Evolutionary conservation across 495 filamentous ascomycete genomes (phyloP), one percentile per base, ranked within the genome.

Genomic region (Venustampulla echinocandica): DNA sequence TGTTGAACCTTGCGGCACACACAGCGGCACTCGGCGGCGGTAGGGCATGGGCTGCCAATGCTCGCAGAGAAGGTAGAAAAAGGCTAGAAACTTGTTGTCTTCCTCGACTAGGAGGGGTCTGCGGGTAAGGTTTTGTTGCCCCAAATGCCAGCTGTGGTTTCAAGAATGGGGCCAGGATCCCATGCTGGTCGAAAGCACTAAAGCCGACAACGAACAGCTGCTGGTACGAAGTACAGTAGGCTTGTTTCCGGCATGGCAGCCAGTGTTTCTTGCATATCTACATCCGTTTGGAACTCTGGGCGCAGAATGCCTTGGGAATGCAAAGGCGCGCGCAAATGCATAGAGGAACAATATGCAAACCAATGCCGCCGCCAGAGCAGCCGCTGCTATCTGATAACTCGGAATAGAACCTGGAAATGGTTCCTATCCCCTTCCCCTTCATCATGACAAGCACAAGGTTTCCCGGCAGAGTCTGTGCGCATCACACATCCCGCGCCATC

Each of bases 381-480:
- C 27, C 13, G 17, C 25, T 9, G 20, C 11, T 18, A 21, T 1
- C 17, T 10, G 36, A 18, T 36, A 47, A n/a, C n/a, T 47, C 45
- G 33, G 45, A 47, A 40, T 40, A 47, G 45, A 47, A 40, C 45
- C 34, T 10, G 33, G 6, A 10, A 10, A 14, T 35, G 11, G 5
- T 6, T 10, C 4, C n/a, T 15, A 10, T n/a, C 18, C 23, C 17
- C 15, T 38, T 33, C 11, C 14, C 27, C 30, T 36, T 25, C 30
- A 18, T 37, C 17, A 30, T 36, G 14, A 24, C 21, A 17, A 40
- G 9, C 33, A 11, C 3, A 37, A 23, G 13, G 15, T 23, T 10
- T 4, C n/a, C 33, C 33, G 35, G 34, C 1, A 32, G n/a, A 6
- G 45, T 47, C 45, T 47, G 45, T 47, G 45, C 45, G 36, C 19